These are phyloP conservation scores for Schizonepeta tenuifolia DNA, from an alignment of 257 asterid species.

Conservation along the genomic window DNA sequence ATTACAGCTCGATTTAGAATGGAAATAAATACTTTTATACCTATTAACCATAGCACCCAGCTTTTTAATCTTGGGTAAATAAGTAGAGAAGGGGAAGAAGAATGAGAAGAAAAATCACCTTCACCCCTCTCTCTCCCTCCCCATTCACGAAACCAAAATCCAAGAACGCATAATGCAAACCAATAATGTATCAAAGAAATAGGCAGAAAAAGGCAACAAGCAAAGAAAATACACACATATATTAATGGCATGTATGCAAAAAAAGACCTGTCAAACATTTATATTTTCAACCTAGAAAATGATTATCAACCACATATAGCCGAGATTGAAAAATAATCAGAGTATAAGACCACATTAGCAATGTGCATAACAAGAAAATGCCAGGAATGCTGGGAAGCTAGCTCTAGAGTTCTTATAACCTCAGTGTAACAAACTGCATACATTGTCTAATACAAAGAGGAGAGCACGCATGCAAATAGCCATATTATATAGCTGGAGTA, in stretches of 20 bases:
- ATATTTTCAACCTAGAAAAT: constrained; percentile 11
- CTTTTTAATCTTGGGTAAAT: background rate
- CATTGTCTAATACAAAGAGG: constrained; percentile 17
- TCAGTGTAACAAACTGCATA: constrained; percentile 20
- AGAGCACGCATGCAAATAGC: constrained; percentile 2
- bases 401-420: constrained; percentile 19
- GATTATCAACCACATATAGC: background rate
- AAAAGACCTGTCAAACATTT: background rate
- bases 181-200: background rate
- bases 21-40: background rate
- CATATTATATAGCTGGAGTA: constrained; percentile 23
- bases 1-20: background rate
- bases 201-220: background rate
- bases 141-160: background rate
- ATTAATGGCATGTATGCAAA: too few relatives aligned
- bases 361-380: background rate
- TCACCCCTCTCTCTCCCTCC: background rate
- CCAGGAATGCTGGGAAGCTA: constrained; percentile 1
- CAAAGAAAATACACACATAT: background rate
- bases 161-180: background rate
- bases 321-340: background rate
- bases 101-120: background rate
- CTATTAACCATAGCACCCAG: background rate
- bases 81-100: background rate
- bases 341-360: constrained; percentile 8